Percentiles rank a stretch among this genome's conserved stretches.
Conservation (phyloP, 305 asterid genomes). For the Fraxinus dipetala region DNA sequence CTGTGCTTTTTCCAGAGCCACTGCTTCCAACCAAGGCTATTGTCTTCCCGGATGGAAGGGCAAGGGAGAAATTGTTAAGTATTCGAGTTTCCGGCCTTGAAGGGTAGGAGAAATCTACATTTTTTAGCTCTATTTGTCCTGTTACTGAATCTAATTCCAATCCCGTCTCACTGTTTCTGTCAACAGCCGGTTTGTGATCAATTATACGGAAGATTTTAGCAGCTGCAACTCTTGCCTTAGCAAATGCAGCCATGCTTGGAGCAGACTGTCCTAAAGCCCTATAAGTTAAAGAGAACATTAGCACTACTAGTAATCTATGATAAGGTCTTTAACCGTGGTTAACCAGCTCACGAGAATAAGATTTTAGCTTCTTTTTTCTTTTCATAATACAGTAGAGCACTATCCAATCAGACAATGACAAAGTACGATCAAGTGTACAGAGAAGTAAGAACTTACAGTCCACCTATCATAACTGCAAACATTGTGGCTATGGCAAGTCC, state of each 20-base stretch:
- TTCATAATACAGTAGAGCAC: background rate
- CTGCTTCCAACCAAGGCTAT: slow-evolving; percentile 60
- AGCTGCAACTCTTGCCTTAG: slow-evolving; percentile 55
- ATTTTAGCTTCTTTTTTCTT: background rate
- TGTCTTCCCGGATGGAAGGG: slow-evolving; percentile 51
- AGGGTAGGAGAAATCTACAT: slow-evolving; percentile 49
- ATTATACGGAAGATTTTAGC: slow-evolving; percentile 45
- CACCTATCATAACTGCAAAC: slow-evolving; percentile 63
- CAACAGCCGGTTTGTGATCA: slow-evolving; percentile 47
- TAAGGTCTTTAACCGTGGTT: background rate
- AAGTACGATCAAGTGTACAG: background rate
- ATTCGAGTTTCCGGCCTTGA: slow-evolving; percentile 50
- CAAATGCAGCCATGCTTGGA: slow-evolving; percentile 54
- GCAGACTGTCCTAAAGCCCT: slow-evolving; percentile 59
- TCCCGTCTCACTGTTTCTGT: slow-evolving; percentile 34
- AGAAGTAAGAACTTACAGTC: slow-evolving; percentile 37
- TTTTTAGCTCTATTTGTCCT: slow-evolving; percentile 46
- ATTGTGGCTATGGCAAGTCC: slow-evolving; percentile 60
- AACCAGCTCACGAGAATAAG: background rate
- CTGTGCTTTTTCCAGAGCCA: slow-evolving; percentile 59
- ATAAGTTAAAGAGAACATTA: background rate
- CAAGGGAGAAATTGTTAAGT: slow-evolving; percentile 39
- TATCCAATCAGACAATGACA: background rate
- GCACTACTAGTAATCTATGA: background rate
- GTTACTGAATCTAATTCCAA: slow-evolving; percentile 47